phyloP scores from a whole-genome alignment of 345 rosid species.

The Eucalyptus decipiens region DNA sequence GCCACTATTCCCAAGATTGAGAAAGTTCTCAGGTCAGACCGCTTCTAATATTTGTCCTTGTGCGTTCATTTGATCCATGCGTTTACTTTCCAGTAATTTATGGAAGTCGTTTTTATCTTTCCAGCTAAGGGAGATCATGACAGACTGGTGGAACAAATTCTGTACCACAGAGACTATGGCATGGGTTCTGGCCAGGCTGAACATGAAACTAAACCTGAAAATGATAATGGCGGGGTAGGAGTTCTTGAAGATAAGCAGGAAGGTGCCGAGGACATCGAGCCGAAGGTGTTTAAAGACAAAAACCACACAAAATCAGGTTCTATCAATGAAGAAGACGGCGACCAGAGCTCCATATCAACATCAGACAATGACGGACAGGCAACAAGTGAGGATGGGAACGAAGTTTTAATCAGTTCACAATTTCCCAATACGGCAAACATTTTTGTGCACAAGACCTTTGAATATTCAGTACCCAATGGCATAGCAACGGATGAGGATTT shows the following conservation, averaged over 20 bases:
- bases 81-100: background rate
- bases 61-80: background rate
- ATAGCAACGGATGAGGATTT: background rate
- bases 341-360: constrained; percentile 13
- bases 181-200: background rate
- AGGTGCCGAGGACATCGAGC: background rate
- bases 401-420: background rate
- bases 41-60: background rate
- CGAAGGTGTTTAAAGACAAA: background rate
- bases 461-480: constrained; percentile 26
- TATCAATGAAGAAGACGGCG: constrained; percentile 10
- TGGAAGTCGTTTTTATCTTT: background rate
- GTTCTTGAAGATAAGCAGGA: background rate
- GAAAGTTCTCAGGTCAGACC: constrained; percentile 2
- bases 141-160: constrained; percentile 6
- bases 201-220: constrained; percentile 3
- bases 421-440: background rate
- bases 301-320: constrained; percentile 4
- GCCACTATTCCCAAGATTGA: background rate
- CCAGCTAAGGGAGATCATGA: constrained; percentile 27
- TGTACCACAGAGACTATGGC: background rate
- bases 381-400: background rate
- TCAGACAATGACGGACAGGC: constrained; percentile 8
- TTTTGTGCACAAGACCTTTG: constrained; percentile 4
- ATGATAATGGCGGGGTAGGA: background rate